phyloP scores from a whole-genome alignment of 352 stramenopile genomes.

The Phytophthora pinifolia region DNA sequence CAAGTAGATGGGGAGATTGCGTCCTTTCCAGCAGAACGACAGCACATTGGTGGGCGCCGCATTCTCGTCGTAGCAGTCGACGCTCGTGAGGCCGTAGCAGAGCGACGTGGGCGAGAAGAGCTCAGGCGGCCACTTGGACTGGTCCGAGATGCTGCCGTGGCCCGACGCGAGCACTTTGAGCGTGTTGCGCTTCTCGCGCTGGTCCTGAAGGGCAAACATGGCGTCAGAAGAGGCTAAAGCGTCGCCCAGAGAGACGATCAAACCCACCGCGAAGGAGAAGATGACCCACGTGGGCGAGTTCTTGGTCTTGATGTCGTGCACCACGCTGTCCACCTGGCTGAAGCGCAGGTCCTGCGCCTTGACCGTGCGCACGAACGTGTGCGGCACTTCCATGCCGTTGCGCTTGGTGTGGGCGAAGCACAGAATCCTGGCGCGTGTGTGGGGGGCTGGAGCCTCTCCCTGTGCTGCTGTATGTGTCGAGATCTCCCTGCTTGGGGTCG shows the following conservation, averaged over 20 bases:
- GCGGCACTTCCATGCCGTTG: conserved; percentile 58
- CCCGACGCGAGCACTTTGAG: conserved; percentile 73
- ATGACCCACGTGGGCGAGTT: conserved; percentile 73
- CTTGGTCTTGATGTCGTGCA: conserved; percentile 68
- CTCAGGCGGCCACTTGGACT: conserved; percentile 68
- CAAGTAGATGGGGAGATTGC: conserved; percentile 82
- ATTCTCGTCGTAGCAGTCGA: conserved; percentile 71
- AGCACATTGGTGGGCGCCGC: conserved; percentile 67
- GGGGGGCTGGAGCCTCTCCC: conserved; percentile 10
- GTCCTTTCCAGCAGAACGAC: conserved; percentile 90
- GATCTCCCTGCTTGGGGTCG: not conserved
- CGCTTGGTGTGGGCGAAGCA: conserved; percentile 40
- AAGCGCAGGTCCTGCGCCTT: conserved; percentile 81
- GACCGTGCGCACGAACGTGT: conserved; percentile 84
- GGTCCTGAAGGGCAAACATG: conserved; percentile 40
- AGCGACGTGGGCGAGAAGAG: conserved; percentile 79
- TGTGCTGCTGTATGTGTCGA: not conserved
- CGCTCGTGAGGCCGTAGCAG: conserved; percentile 78
- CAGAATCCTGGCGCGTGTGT: conserved; percentile 35
- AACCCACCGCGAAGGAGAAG: conserved; percentile 70
- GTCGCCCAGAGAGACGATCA: not conserved
- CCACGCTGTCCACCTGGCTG: conserved; percentile 69
- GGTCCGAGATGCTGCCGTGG: conserved; percentile 65
- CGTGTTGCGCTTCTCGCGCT: conserved; percentile 77
- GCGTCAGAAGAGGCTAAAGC: not conserved